A percentile compares a stretch with the other conserved stretches of the same genome.
phyloP scores from a whole-genome alignment of 1,284 basidiomycete genomes.

The Fistulinella cinereoalba region DNA sequence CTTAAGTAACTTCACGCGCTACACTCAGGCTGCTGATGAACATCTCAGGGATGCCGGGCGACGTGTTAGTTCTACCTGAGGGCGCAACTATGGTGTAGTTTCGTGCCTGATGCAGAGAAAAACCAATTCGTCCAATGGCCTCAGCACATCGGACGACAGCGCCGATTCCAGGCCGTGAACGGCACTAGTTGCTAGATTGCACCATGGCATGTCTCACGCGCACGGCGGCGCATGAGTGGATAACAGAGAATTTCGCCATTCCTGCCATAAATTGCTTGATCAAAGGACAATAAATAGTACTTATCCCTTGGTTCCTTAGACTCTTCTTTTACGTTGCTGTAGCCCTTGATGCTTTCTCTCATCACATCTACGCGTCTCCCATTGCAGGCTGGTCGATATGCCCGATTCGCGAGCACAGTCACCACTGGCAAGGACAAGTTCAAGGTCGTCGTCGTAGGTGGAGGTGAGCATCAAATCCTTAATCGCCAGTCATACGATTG shows the following conservation, averaged over 20 bases:
- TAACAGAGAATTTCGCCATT: slow-evolving; percentile 14
- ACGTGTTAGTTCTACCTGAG: not conserved
- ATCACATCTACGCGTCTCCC: slow-evolving; percentile 3
- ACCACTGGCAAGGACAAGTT: slow-evolving; percentile 50
- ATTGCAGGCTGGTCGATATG: slow-evolving; percentile 5
- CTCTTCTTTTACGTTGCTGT: not conserved
- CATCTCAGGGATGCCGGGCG: not conserved
- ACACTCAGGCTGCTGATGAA: not conserved
- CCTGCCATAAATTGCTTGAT: slow-evolving; percentile 7
- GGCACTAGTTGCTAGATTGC: not conserved
- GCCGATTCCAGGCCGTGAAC: not conserved
- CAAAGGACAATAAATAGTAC: not conserved
- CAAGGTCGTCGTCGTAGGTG: slow-evolving; percentile 66
- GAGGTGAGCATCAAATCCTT: slow-evolving; percentile 40
- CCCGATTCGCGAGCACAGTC: slow-evolving; percentile 40
- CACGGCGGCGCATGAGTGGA: not conserved
- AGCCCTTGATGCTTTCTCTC: slow-evolving; percentile 14
- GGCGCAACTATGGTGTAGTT: no score
- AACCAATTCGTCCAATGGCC: no score
- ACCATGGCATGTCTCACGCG: slow-evolving; percentile 3
- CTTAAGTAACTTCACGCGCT: not conserved
- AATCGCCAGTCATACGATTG: not conserved
- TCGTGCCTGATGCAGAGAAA: no score
- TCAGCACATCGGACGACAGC: no score
- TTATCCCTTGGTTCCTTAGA: not conserved